A percentile compares a stretch with the other conserved stretches of the same genome.
Conservation (phyloP, 108 stramenopile species). For the Skeletonema potamos region DNA sequence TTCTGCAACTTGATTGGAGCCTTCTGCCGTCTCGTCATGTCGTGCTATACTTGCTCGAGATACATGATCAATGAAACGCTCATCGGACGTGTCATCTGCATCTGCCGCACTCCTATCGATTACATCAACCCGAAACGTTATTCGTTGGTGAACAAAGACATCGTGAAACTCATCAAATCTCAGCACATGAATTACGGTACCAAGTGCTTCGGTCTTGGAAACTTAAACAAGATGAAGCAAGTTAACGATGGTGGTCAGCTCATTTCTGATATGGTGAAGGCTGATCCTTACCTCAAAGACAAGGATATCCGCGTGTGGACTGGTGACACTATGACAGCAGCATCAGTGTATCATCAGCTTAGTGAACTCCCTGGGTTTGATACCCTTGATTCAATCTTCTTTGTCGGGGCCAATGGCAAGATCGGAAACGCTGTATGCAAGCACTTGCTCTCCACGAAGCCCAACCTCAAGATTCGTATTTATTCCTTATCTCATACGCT, state of each 20-base stretch:
- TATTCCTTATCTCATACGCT: conserved; percentile 56
- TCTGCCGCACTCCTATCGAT: conserved; percentile 62
- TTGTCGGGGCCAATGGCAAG: conserved; percentile 75
- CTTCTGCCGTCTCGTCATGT: conserved; percentile 45
- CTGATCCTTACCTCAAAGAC: conserved; percentile 61
- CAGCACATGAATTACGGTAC: conserved; percentile 58
- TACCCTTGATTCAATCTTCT: conserved; percentile 55
- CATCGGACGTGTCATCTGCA: conserved; percentile 63
- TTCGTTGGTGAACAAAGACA: conserved; percentile 56
- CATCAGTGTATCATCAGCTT: conserved; percentile 65
- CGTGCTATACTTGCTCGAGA: conserved; percentile 54
- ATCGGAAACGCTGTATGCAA: conserved; percentile 71
- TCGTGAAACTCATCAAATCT: conserved; percentile 54
- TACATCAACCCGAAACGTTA: conserved; percentile 60
- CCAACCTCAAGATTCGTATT: conserved; percentile 66
- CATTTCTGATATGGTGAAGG: conserved; percentile 61
- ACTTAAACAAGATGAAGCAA: conserved; percentile 82
- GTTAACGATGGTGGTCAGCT: conserved; percentile 70
- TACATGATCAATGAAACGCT: conserved; percentile 61
- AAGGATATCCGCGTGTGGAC: conserved; percentile 73
- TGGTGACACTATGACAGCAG: conserved; percentile 74
- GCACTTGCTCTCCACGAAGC: conserved; percentile 43
- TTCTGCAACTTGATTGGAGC: conserved; percentile 44
- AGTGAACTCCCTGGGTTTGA: conserved; percentile 57
- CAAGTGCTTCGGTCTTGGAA: conserved; percentile 64